Base-by-base conservation (phyloP, 1,139 yeast species). In the Candida tropicalis region DNA sequence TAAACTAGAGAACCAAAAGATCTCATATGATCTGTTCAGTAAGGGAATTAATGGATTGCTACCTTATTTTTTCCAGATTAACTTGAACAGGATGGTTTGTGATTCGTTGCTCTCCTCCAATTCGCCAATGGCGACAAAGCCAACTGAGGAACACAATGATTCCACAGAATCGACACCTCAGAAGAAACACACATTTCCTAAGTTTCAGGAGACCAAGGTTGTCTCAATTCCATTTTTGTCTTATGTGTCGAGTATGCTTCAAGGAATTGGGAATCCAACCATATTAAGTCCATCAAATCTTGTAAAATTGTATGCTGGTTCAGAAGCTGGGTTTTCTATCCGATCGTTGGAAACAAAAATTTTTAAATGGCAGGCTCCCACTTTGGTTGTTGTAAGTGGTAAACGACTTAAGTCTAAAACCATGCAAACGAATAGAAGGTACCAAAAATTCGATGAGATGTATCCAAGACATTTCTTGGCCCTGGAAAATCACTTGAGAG, bases 291-390 rank as follows among this genome's bases (percentile, higher is more conserved):
- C 64, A 49, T 51, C 66, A 49, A 75, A 82, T 45, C 63, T 86
- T 48, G 74, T 83, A 41, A 81, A 78, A 53, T 72, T 91, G 7
- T 91, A 84, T 55, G 71, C 79, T 11, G 97, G 96, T 0, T 70
- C 90, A 5, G 80, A 78, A 39, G 74, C 82, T 17, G 98, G 98
- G 1, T 91, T 87, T 57, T 87, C 97, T 0, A 86, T 91, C 74
- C 68, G 96, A 35, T 85, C 97, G 0, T 75, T 91, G 46, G 96
- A 91, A 62, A 78, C 84, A 49, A 88, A 85, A 52, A 87, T 85
- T 0, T 84, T 88, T 67, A 88, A 89, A 57, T 91, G 97, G 97
- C 82, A 79, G 52, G 95, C 96, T 0, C 96, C 97, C 0, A 81
- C 97, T 0, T 59, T 89, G 2, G 52, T 91, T 10, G 50, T 91